Percentiles rank a stretch among this genome's conserved stretches.
Evolutionary conservation across 2,329 filamentous ascomycete species (phyloP).

Genomic region (Aschersonia sp.): DNA sequence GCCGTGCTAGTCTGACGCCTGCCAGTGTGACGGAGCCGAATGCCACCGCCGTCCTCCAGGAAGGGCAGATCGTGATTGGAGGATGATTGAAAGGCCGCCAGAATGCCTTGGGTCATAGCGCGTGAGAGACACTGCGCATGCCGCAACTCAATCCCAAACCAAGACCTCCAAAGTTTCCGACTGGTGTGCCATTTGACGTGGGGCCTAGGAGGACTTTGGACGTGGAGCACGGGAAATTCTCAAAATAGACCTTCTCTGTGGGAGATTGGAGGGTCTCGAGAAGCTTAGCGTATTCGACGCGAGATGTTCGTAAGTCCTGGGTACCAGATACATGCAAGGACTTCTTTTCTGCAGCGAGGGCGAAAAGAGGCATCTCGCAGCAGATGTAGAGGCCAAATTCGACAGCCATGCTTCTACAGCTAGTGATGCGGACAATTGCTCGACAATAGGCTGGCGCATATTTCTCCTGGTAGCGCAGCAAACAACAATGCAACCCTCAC

Average conservation of each 20-base stretch:
- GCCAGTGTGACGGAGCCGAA: not conserved
- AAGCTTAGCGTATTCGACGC: not conserved
- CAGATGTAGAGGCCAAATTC: not conserved
- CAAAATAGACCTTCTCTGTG: not conserved
- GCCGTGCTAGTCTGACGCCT: no score
- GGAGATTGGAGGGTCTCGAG: not conserved
- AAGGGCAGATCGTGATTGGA: not conserved
- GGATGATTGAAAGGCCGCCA: not conserved
- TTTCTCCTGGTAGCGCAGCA: not conserved
- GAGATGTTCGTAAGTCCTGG: not conserved
- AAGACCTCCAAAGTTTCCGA: not conserved
- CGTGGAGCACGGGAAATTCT: not conserved
- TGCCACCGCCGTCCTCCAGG: not conserved
- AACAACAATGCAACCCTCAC: not conserved
- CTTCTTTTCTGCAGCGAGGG: not conserved
- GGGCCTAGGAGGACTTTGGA: not conserved
- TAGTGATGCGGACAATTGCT: no score
- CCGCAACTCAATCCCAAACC: not conserved
- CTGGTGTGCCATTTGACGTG: not conserved
- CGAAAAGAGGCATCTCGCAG: not conserved
- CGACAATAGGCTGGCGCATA: no score
- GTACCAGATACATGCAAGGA: not conserved
- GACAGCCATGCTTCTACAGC: no score
- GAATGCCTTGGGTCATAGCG: not conserved
- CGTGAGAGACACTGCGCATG: not conserved